Base-by-base conservation (phyloP, 2,329 filamentous ascomycete genomes). In the Cadophora gregata region DNA sequence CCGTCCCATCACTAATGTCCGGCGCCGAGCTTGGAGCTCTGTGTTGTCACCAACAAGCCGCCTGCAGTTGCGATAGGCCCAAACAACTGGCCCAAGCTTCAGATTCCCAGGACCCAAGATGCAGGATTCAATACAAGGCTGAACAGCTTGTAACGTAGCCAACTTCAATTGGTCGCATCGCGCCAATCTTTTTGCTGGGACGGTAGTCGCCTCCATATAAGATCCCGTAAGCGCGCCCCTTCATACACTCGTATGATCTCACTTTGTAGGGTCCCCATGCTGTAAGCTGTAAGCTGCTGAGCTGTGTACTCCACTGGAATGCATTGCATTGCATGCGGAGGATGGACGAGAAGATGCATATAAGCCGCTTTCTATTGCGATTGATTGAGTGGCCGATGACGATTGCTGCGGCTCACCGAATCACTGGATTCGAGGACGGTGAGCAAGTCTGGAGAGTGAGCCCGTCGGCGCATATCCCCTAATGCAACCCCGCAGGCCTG, bases 11-110 rank as follows among this genome's bases (percentile, higher is more conserved):
- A 16, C 24, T 42, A 42, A 33, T 55, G 48, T 33, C 33, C 21
- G 36, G 42, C 58, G 24, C 36, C 33, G 48, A 38, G 61, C 36
- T 63, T 25, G 48, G 38, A 58, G 51, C 42, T 58, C 24, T 42
- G 53, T 55, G 50, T 58, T 55, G 53, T 47, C 61, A 58, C 51
- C 51, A 63, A 58, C 50, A 47, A 25, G 38, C 56, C 56, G 21
- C 56, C 56, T 59, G 56, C 56, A 29, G 36, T 29, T 45, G 38
- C 21, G 56, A 59, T 59, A 42, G 56, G 56, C 14, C 31, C 16
- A 45, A 45, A 59, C 21, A 16, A n/a, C 25, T 45, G 56, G 56
- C 25, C 56, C 56, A 27, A 59, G 56, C 38, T 59, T 16, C 4
- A 27, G 4, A 45, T 3, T n/a, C 10, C 56, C 56, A n/a, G 36